These are phyloP conservation scores for Fusarium clavum DNA, from an alignment of 2,329 filamentous ascomycete genomes.

Conservation along the genomic window DNA sequence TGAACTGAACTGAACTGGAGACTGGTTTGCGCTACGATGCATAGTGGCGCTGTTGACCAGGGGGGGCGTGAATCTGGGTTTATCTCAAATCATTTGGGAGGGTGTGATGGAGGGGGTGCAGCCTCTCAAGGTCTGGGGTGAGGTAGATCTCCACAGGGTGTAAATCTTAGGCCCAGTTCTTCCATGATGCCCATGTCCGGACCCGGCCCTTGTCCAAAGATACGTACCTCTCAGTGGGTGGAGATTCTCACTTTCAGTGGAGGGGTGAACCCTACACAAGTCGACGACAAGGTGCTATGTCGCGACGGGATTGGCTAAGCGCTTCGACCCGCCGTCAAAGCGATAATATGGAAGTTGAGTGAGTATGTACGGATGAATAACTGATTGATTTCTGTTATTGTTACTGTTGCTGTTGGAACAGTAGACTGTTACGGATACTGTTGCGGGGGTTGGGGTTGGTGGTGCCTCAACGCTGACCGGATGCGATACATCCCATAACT, in stretches of 20 bases:
- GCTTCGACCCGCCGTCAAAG: slow-evolving; percentile 34
- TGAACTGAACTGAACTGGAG: neutral
- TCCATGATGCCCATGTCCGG: neutral
- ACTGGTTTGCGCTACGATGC: neutral
- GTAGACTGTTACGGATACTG: neutral
- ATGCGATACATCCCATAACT: slow-evolving; percentile 35
- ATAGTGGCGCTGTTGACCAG: slow-evolving; percentile 31
- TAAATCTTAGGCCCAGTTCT: neutral
- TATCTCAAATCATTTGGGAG: slow-evolving; percentile 13
- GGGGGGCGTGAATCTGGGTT: slow-evolving; percentile 30
- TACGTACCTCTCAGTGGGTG: neutral
- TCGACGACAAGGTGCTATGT: neutral
- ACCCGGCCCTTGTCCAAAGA: neutral
- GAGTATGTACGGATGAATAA: slow-evolving; percentile 4
- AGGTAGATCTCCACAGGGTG: neutral
- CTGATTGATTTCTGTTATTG: neutral
- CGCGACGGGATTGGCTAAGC: slow-evolving; percentile 31
- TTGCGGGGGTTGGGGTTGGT: slow-evolving; percentile 21
- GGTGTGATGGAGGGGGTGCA: neutral
- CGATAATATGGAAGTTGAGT: slow-evolving; percentile 19
- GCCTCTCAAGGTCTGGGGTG: neutral
- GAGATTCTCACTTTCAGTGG: neutral
- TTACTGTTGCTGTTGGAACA: neutral
- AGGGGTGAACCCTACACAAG: slow-evolving; percentile 9
- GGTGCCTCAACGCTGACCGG: slow-evolving; percentile 39